These are phyloP conservation scores for Arctostaphylos glauca DNA, from an alignment of 148 eudicot species.

Conservation along the genomic window DNA sequence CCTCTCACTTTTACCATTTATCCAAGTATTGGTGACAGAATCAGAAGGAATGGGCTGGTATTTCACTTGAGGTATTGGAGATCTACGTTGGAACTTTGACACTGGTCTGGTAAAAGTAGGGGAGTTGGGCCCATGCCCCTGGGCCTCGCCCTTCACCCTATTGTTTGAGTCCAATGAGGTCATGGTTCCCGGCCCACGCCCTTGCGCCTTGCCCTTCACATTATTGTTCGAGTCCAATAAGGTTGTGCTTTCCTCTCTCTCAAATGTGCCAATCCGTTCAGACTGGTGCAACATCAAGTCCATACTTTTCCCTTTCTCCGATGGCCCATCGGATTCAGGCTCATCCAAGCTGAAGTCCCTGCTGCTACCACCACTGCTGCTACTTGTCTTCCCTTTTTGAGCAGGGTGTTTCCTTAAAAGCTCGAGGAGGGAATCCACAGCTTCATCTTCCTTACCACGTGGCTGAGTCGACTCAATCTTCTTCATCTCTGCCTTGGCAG, in stretches of 20 bases:
- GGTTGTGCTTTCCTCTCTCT: slow-evolving; percentile 40
- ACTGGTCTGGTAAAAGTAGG: slow-evolving; percentile 55
- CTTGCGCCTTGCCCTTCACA: slow-evolving; percentile 41
- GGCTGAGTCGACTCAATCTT: slow-evolving; percentile 41
- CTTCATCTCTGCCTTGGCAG: slow-evolving; percentile 67
- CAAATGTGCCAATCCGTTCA: slow-evolving; percentile 27
- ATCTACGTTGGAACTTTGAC: slow-evolving; percentile 68
- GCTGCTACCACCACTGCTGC: slow-evolving; percentile 22
- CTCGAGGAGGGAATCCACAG: slow-evolving; percentile 76
- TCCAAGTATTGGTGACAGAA: slow-evolving; percentile 26
- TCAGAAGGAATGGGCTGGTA: slow-evolving; percentile 35
- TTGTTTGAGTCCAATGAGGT: slow-evolving; percentile 29
- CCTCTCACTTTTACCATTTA: slow-evolving; percentile 30
- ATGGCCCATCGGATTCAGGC: slow-evolving; percentile 30
- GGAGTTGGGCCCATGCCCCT: slow-evolving; percentile 27
- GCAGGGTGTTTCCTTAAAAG: slow-evolving; percentile 75
- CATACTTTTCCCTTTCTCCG: slow-evolving; percentile 39
- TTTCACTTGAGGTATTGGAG: slow-evolving; percentile 63
- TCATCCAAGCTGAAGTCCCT: slow-evolving; percentile 45
- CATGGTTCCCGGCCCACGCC: slow-evolving; percentile 23
- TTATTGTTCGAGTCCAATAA: slow-evolving; percentile 26
- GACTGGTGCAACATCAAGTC: slow-evolving; percentile 42
- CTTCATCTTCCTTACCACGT: slow-evolving; percentile 63
- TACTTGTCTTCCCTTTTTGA: slow-evolving; percentile 60
- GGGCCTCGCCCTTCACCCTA: slow-evolving; percentile 36